phyloP scores from a whole-genome alignment of 108 stramenopile species.

The Cylindrotheca closterium region DNA sequence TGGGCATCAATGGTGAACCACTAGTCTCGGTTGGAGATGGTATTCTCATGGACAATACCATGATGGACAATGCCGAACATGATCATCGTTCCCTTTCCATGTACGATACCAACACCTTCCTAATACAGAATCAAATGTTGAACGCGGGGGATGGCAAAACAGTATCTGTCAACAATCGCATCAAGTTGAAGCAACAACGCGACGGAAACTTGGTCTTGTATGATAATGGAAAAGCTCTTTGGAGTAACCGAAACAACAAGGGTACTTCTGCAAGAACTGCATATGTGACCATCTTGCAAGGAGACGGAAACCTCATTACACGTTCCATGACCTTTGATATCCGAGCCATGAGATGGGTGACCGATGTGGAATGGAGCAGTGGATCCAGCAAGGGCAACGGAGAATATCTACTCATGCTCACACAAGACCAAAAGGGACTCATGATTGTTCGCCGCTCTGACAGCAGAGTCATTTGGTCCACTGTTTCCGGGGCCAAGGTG shows the following conservation, averaged over 20 bases:
- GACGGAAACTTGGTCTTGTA: slow-evolving; percentile 10
- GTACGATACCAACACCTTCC: neutral
- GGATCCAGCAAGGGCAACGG: neutral
- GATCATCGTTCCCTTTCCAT: too few species aligned
- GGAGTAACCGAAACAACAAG: slow-evolving; percentile 2
- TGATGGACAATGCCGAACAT: too few species aligned
- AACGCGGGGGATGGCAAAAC: neutral
- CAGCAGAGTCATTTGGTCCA: neutral
- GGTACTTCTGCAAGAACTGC: neutral
- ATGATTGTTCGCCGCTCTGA: neutral
- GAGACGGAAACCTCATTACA: slow-evolving; percentile 8
- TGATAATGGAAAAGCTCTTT: neutral
- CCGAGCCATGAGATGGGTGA: neutral
- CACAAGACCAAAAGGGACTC: neutral
- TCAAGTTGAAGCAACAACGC: neutral
- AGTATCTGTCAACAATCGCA: neutral
- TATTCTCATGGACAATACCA: too few species aligned
- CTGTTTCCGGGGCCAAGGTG: neutral
- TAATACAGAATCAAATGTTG: neutral
- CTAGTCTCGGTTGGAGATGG: too few species aligned
- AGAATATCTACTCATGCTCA: neutral
- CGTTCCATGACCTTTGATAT: too few species aligned
- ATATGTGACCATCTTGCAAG: neutral
- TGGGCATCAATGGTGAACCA: too few species aligned
- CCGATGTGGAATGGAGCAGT: neutral